These are phyloP conservation scores for Physocladia obscura DNA, from an alignment of 192 early-diverging fungal genomes.

Conservation along the genomic window DNA sequence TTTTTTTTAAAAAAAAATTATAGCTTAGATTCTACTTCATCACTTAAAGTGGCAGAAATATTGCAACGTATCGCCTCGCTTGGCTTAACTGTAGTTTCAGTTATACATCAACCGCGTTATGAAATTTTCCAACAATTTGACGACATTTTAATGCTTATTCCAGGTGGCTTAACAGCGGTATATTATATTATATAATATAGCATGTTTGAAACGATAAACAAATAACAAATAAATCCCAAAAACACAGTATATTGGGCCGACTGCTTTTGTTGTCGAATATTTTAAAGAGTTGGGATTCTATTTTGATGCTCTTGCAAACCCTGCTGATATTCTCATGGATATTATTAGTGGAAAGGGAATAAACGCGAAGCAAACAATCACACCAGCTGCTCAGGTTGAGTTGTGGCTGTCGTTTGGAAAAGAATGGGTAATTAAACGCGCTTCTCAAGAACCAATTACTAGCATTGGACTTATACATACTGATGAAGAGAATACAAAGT, in stretches of 20 bases:
- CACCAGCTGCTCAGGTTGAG: not conserved
- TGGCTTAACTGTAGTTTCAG: constrained; percentile 59
- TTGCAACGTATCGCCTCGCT: constrained; percentile 74
- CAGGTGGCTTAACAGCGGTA: constrained; percentile 64
- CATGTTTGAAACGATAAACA: too few species aligned
- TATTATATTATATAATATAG: too few species aligned
- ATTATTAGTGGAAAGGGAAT: constrained; percentile 33
- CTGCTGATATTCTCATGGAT: constrained; percentile 51
- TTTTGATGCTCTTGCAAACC: constrained; percentile 31
- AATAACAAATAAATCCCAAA: too few species aligned
- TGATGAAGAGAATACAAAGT: not conserved
- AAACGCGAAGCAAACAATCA: not conserved
- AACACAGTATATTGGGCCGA: constrained; percentile 38
- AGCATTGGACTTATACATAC: not conserved
- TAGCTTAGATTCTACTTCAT: constrained; percentile 67
- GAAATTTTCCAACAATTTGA: constrained; percentile 79
- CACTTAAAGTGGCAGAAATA: constrained; percentile 70
- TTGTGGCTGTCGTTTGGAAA: constrained; percentile 43
- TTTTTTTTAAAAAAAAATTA: too few species aligned
- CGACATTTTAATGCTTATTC: constrained; percentile 67
- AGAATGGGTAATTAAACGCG: constrained; percentile 45
- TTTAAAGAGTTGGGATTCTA: constrained; percentile 35
- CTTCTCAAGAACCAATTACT: constrained; percentile 11
- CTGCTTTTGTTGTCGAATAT: constrained; percentile 13
- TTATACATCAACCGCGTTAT: constrained; percentile 79